Conservation (phyloP, 225 moss, liverwort and hornwort genomes). For the Physcomitrium patens region DNA sequence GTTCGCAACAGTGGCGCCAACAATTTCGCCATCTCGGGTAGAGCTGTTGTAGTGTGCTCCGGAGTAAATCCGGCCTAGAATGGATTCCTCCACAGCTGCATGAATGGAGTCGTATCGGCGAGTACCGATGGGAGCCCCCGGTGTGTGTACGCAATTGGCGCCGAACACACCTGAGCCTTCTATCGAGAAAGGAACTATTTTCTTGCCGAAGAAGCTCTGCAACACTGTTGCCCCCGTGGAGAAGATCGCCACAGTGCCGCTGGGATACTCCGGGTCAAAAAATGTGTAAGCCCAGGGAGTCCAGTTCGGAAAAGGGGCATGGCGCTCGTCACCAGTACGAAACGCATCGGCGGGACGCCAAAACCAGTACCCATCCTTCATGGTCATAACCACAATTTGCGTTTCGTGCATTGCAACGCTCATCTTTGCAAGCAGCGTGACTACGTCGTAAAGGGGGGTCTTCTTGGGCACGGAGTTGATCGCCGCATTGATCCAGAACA, state of each 20-base stretch:
- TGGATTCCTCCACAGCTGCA: conserved; percentile 5
- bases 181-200: conserved; percentile 3
- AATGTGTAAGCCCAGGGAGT: background rate
- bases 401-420: conserved; percentile 10
- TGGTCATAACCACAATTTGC: background rate
- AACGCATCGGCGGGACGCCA: conserved; percentile 17
- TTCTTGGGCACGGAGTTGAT: background rate
- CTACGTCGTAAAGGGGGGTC: conserved; percentile 10
- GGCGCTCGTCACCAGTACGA: background rate
- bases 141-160: background rate
- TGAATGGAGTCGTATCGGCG: background rate
- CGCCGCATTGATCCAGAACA: background rate
- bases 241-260: background rate
- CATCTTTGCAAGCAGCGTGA: conserved; percentile 12
- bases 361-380: conserved; percentile 9
- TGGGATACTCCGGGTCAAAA: conserved; percentile 1
- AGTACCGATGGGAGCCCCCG: background rate
- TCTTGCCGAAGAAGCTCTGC: conserved; percentile 19
- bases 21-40: background rate
- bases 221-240: background rate
- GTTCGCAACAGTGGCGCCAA: conserved; percentile 5
- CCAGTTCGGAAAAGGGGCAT: background rate
- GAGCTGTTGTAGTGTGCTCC: conserved; percentile 17
- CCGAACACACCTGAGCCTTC: background rate
- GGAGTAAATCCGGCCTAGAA: conserved; percentile 5